Evolutionary conservation across 331 rosid genomes (phyloP).

Genomic region (Pyracantha coccinea): DNA sequence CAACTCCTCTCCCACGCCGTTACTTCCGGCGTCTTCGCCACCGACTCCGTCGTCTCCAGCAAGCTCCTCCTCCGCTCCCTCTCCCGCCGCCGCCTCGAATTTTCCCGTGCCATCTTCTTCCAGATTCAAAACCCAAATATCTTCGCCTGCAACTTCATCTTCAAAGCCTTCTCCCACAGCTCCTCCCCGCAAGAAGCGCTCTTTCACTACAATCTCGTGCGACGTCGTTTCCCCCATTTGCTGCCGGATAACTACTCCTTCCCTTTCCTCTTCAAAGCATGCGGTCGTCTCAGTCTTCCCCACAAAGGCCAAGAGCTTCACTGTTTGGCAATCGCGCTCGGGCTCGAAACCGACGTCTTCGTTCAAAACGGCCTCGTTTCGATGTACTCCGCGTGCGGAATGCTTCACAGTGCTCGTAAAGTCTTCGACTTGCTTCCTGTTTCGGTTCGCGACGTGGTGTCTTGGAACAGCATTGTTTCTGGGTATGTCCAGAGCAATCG

Average conservation of each 20-base stretch:
- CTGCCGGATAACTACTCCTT: slow-evolving; percentile 13
- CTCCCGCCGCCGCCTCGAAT: not conserved
- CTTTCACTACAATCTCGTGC: slow-evolving; percentile 9
- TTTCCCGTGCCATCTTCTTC: slow-evolving; percentile 9
- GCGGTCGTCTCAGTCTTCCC: not conserved
- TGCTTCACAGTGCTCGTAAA: not conserved
- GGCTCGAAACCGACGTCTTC: slow-evolving; percentile 1
- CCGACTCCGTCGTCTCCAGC: slow-evolving; percentile 1
- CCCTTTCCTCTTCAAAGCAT: slow-evolving; percentile 9
- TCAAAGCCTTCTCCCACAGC: slow-evolving; percentile 10
- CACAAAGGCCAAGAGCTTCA: slow-evolving; percentile 20
- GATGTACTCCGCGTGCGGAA: slow-evolving; percentile 7
- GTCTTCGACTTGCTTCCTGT: slow-evolving; percentile 4
- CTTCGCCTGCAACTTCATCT: slow-evolving; percentile 24
- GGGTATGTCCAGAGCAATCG: not conserved
- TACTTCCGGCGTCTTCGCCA: slow-evolving; percentile 2
- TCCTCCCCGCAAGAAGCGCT: not conserved
- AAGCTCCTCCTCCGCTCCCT: slow-evolving; percentile 10
- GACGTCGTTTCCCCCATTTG: not conserved
- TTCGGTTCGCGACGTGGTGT: slow-evolving; percentile 5
- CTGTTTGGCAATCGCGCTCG: not conserved
- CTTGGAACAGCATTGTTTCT: slow-evolving; percentile 11
- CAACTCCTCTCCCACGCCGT: slow-evolving; percentile 3
- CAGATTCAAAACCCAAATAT: slow-evolving; percentile 15
- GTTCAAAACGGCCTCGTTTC: slow-evolving; percentile 9